phyloP scores from a whole-genome alignment of 2,329 filamentous ascomycete genomes.

The Apiospora saccharicola region DNA sequence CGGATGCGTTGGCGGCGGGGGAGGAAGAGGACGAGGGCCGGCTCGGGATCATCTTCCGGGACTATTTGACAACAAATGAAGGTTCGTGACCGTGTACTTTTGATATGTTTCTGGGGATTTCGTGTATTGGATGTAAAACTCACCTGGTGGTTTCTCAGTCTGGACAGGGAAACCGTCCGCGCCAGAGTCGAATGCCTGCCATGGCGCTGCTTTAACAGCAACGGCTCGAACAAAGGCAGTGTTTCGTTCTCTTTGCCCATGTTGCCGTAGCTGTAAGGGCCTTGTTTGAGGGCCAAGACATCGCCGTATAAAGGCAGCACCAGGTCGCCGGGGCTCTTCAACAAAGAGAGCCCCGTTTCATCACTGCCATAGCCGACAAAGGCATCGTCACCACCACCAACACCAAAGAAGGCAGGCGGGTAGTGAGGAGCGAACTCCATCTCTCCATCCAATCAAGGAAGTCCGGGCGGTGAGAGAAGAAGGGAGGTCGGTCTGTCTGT shows the following conservation, averaged over 20 bases:
- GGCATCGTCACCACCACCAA: not conserved
- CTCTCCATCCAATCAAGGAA: not conserved
- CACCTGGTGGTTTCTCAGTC: not conserved
- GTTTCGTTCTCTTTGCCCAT: not conserved
- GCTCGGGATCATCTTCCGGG: conserved; percentile 3
- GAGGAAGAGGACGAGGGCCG: not conserved
- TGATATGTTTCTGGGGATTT: not conserved
- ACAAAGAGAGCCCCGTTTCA: not conserved
- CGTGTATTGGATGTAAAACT: not conserved
- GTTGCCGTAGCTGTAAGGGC: not conserved
- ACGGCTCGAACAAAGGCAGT: not conserved
- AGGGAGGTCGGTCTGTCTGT: not conserved
- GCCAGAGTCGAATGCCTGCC: not conserved
- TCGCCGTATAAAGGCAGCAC: not conserved
- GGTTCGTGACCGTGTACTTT: not conserved
- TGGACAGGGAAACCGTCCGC: not conserved
- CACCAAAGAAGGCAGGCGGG: not conserved
- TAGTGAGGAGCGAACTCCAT: not conserved
- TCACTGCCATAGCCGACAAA: not conserved
- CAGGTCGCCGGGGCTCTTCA: not conserved
- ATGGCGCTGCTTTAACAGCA: not conserved
- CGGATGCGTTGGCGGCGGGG: not conserved
- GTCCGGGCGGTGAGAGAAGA: not conserved
- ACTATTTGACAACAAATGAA: not conserved
- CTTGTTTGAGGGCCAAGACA: not conserved